Conservation (phyloP, 192 early-diverging fungal species). For the Coemansia sp. region DNA sequence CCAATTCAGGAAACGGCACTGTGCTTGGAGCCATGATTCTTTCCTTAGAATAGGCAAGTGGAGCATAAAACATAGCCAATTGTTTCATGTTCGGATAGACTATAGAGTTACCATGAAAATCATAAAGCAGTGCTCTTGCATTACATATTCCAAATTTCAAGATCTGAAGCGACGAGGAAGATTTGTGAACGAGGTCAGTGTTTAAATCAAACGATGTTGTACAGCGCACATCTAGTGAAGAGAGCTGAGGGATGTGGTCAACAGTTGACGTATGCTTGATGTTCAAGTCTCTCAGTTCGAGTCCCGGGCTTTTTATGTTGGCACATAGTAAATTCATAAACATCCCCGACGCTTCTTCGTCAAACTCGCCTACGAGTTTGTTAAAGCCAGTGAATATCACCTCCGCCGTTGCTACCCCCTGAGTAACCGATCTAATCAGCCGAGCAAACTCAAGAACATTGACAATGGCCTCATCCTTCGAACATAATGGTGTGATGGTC, state of each 20-base stretch:
- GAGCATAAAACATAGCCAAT: not conserved
- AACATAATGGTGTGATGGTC: not conserved
- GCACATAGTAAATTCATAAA: not conserved
- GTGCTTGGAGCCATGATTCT: not conserved
- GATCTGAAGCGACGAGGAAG: not conserved
- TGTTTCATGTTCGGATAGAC: slow-evolving; percentile 6
- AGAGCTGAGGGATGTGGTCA: too few relatives aligned
- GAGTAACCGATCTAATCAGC: not conserved
- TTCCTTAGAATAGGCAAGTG: not conserved
- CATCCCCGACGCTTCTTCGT: not conserved
- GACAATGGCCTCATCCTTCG: not conserved
- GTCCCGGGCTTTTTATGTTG: too few relatives aligned
- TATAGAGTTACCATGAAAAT: not conserved
- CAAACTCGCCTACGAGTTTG: not conserved
- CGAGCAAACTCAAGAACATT: not conserved
- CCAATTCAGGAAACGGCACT: slow-evolving; percentile 7
- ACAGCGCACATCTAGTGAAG: too few relatives aligned
- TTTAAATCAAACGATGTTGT: not conserved
- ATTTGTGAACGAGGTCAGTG: not conserved
- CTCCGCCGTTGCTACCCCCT: not conserved
- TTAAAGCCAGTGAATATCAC: not conserved
- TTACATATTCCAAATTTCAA: not conserved
- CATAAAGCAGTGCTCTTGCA: not conserved
- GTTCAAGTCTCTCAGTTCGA: too few relatives aligned
- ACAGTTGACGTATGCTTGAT: too few relatives aligned